Conservation (phyloP, 306 rosid species). For the Vigna radiata region DNA sequence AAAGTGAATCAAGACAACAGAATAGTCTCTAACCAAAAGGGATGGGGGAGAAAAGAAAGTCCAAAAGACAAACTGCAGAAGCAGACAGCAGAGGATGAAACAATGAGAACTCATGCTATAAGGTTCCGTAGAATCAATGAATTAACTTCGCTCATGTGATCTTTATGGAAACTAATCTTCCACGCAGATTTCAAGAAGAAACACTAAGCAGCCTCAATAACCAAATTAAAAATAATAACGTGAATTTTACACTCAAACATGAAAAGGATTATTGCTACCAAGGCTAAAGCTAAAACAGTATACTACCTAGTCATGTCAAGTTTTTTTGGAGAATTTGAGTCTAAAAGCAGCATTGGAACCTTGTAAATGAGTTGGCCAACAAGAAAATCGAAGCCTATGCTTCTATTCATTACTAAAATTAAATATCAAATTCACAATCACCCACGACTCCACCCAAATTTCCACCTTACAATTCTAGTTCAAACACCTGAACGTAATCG, state of each 20-base stretch:
- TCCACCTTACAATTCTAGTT: neutral
- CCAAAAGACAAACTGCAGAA: neutral
- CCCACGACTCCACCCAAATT: neutral
- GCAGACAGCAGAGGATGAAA: neutral
- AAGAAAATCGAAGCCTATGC: neutral
- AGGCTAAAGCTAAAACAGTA: conserved; percentile 2
- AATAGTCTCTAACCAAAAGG: neutral
- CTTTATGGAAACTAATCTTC: conserved; percentile 5
- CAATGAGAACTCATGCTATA: neutral
- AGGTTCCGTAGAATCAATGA: neutral
- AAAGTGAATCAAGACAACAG: neutral
- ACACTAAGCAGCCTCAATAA: neutral
- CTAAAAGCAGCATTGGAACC: neutral
- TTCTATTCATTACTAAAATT: neutral
- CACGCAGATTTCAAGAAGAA: neutral
- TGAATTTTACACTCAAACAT: conserved; percentile 8
- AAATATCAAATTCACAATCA: neutral
- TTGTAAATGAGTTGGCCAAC: neutral
- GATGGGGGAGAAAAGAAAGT: neutral
- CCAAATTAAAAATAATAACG: neutral
- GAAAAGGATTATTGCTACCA: neutral
- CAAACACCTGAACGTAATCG: neutral
- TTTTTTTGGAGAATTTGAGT: neutral
- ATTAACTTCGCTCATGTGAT: neutral
- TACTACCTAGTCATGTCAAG: neutral